phyloP scores from a whole-genome alignment of 2,329 filamentous ascomycete species.

The Thelonectria rubi region DNA sequence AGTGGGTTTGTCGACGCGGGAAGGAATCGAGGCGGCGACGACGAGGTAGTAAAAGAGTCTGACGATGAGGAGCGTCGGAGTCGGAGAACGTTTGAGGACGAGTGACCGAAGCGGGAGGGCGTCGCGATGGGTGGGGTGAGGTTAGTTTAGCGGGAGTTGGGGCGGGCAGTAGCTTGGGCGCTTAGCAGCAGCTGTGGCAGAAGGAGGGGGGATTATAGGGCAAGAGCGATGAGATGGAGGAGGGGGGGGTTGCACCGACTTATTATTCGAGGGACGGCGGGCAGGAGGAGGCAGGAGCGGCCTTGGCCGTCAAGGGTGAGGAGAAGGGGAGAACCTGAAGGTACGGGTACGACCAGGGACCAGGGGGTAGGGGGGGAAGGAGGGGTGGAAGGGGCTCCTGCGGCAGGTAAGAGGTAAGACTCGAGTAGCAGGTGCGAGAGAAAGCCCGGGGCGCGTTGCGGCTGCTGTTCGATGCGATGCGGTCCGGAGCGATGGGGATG shows the following conservation, averaged over 20 bases:
- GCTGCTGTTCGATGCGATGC: constrained; percentile 8
- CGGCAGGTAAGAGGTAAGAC: not conserved
- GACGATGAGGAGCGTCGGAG: constrained; percentile 29
- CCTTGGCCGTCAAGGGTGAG: constrained; percentile 27
- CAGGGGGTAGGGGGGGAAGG: not conserved
- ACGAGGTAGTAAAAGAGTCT: constrained; percentile 27
- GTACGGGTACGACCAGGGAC: constrained; percentile 16
- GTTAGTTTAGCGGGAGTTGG: constrained; percentile 21
- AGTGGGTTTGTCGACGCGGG: constrained; percentile 27
- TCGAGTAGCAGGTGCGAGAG: not conserved
- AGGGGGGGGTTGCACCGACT: constrained; percentile 38
- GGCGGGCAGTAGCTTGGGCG: constrained; percentile 33
- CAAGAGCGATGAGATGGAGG: constrained; percentile 29
- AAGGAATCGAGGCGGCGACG: constrained; percentile 26
- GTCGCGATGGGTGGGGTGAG: constrained; percentile 20
- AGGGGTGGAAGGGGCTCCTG: not conserved
- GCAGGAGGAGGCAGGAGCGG: constrained; percentile 28
- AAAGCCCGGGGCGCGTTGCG: constrained; percentile 18
- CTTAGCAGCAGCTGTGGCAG: constrained; percentile 32
- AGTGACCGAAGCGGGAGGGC: constrained; percentile 17
- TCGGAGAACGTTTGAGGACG: constrained; percentile 11
- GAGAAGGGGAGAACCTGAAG: not conserved
- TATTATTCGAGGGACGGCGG: constrained; percentile 40
- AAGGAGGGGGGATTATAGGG: constrained; percentile 17
- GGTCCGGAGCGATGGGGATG: not conserved